These are phyloP conservation scores for Pichia cactophila DNA, from an alignment of 1,139 yeast species.

Conservation along the genomic window DNA sequence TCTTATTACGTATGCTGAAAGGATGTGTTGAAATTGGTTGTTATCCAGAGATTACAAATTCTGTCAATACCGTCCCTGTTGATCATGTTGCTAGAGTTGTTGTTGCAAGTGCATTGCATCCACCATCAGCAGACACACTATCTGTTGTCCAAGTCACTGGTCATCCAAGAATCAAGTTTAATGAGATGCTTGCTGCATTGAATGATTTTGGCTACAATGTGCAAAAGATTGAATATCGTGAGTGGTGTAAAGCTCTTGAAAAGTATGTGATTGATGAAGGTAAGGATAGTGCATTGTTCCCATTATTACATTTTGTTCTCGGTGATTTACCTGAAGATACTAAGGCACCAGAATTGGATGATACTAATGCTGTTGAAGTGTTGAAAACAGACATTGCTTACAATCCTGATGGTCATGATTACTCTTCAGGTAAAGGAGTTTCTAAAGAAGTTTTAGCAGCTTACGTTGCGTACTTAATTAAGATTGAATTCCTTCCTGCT, in stretches of 20 bases:
- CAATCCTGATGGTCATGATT: constrained; percentile 43
- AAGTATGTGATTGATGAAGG: constrained; percentile 59
- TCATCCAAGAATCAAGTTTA: constrained; percentile 83
- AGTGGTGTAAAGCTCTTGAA: constrained; percentile 76
- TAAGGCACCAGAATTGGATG: constrained; percentile 93
- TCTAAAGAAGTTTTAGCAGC: constrained; percentile 57
- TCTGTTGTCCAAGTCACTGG: constrained; percentile 94
- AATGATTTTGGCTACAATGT: constrained; percentile 66
- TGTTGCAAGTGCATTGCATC: constrained; percentile 74
- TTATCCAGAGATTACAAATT: constrained; percentile 78
- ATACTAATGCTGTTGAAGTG: constrained; percentile 61
- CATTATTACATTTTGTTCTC: constrained; percentile 85
- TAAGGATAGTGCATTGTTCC: constrained; percentile 81
- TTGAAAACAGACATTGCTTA: constrained; percentile 46
- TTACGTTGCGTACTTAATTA: constrained; percentile 71
- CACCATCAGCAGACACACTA: constrained; percentile 44
- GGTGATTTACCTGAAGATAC: constrained; percentile 87
- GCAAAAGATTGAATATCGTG: constrained; percentile 54
- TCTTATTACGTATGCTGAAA: constrained; percentile 86
- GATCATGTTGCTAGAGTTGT: constrained; percentile 94
- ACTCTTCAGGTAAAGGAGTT: constrained; percentile 66
- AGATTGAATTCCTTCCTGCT: constrained; percentile 67
- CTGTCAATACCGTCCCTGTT: constrained; percentile 95
- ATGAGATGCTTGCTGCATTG: constrained; percentile 62
- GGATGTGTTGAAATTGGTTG: constrained; percentile 85